Conservation (phyloP, 1,139 yeast species). For the Lodderomyces metapsilosis region DNA sequence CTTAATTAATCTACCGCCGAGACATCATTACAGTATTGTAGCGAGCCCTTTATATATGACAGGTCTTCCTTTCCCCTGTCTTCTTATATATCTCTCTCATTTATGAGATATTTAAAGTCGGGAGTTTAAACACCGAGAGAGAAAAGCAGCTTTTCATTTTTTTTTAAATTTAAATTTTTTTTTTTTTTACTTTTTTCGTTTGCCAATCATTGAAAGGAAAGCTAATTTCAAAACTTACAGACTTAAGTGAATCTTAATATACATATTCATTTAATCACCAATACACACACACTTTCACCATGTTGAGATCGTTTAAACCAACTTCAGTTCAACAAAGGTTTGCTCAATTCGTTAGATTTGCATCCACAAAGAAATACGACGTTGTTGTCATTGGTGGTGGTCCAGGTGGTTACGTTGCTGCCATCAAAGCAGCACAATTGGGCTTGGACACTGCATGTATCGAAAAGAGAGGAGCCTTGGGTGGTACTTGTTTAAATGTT, state of each 20-base stretch:
- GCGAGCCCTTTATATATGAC: too few relatives aligned
- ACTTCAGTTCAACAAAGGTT: conserved; percentile 9
- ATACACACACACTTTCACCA: conserved; percentile 2
- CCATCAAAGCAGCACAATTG: conserved; percentile 96
- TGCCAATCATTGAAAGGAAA: background rate
- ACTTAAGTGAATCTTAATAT: background rate
- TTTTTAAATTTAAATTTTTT: background rate
- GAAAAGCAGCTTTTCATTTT: background rate
- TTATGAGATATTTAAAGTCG: too few relatives aligned
- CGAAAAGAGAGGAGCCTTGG: conserved; percentile 93
- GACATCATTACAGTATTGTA: too few relatives aligned
- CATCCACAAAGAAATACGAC: conserved; percentile 67
- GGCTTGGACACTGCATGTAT: conserved; percentile 94
- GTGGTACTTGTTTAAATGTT: conserved; percentile 97
- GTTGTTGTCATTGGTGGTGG: conserved; percentile 98
- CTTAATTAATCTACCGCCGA: too few relatives aligned
- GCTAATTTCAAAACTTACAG: background rate
- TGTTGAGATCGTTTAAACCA: conserved; percentile 16
- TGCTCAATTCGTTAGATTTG: conserved; percentile 36
- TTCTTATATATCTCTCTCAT: too few relatives aligned
- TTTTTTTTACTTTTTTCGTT: background rate
- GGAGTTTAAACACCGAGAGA: conserved; percentile 2
- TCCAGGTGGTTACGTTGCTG: conserved; percentile 99
- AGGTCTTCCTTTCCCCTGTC: too few relatives aligned
- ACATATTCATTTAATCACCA: background rate